These are phyloP conservation scores for Triticum urartu DNA, from an alignment of 176 grass and related monocot species.

Conservation along the genomic window DNA sequence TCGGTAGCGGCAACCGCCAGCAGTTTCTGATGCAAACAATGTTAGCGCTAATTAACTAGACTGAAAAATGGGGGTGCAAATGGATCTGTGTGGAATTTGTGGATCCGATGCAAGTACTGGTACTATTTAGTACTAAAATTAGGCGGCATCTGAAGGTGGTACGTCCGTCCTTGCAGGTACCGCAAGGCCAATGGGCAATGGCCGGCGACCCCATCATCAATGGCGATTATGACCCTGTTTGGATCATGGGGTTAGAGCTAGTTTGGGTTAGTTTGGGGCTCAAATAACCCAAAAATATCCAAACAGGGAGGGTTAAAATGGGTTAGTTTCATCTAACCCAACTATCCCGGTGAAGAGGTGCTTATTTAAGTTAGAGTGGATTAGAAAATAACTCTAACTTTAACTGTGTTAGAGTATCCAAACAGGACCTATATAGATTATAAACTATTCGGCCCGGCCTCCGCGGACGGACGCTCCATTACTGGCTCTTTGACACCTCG, in stretches of 20 bases:
- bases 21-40: slow-evolving; percentile 13
- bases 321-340: too few species aligned
- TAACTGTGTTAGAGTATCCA: too few species aligned
- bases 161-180: slow-evolving; percentile 54
- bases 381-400: too few species aligned
- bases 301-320: too few species aligned
- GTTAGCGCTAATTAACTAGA: not conserved
- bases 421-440: too few species aligned
- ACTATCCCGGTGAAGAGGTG: too few species aligned
- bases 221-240: not conserved
- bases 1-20: slow-evolving; percentile 6
- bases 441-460: slow-evolving; percentile 36
- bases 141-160: slow-evolving; percentile 45
- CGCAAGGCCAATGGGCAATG: slow-evolving; percentile 7
- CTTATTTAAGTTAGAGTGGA: too few species aligned
- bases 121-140: not conserved
- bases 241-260: too few species aligned
- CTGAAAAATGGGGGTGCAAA: not conserved
- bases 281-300: too few species aligned
- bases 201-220: slow-evolving; percentile 23
- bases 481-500: slow-evolving; percentile 30
- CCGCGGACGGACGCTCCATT: slow-evolving; percentile 14
- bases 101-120: slow-evolving; percentile 29
- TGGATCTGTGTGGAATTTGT: slow-evolving; percentile 30
- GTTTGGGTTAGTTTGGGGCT: too few species aligned